Evolutionary conservation across 345 rosid genomes (phyloP).

Genomic region (Lenwebbia sp.): DNA sequence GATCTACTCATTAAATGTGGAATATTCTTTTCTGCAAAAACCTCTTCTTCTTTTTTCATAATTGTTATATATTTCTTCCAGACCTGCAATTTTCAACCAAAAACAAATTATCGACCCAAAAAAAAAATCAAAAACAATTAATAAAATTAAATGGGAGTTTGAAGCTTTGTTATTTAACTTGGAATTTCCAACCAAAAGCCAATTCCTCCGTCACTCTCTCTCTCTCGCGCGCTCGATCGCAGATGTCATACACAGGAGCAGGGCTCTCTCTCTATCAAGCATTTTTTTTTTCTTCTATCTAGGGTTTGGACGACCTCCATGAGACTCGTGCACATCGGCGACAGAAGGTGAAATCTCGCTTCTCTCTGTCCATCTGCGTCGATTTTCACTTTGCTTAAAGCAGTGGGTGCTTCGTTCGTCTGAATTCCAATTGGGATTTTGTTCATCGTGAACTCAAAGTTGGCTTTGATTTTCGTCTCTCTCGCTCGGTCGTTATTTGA

Average conservation of each 20-base stretch:
- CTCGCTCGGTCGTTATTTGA: not conserved
- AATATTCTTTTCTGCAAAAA: too few relatives aligned
- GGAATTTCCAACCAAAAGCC: too few relatives aligned
- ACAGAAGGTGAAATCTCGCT: not conserved
- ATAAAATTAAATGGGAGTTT: not conserved
- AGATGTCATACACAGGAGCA: not conserved
- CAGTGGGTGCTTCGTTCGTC: not conserved
- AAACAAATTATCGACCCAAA: not conserved
- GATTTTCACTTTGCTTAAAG: not conserved
- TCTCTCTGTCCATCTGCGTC: not conserved
- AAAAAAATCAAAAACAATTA: too few relatives aligned
- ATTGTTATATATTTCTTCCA: not conserved
- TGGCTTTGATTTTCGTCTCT: not conserved
- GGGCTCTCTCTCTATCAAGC: not conserved
- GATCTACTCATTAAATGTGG: not conserved
- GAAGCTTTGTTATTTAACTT: not conserved
- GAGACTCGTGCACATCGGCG: not conserved
- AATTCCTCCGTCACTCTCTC: not conserved
- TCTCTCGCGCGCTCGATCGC: not conserved
- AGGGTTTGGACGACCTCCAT: not conserved
- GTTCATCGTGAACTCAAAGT: not conserved
- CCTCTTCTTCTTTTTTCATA: not conserved
- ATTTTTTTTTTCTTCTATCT: not conserved
- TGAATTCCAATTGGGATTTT: not conserved
- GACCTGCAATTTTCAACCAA: not conserved